Evolutionary conservation across 169 alveolate species (phyloP).

Genomic region (Cryptosporidium tyzzeri): DNA sequence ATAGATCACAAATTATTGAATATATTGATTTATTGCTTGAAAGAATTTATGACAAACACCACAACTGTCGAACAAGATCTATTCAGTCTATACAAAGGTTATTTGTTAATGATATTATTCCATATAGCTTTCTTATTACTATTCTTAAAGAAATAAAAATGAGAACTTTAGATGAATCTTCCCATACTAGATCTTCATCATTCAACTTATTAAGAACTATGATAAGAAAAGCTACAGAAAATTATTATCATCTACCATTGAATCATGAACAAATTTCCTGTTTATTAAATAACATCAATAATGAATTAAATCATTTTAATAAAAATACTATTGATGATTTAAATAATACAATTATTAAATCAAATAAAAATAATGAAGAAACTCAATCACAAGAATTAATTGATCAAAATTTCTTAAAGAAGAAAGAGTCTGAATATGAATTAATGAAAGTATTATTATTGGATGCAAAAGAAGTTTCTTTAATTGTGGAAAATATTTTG

Average conservation of each 20-base stretch:
- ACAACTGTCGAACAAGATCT: slow-evolving; percentile 53
- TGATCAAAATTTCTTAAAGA: not conserved
- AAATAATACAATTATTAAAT: slow-evolving; percentile 27
- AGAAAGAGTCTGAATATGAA: slow-evolving; percentile 32
- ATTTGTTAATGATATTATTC: slow-evolving; percentile 30
- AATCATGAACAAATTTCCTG: slow-evolving; percentile 33
- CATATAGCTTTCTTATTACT: slow-evolving; percentile 24
- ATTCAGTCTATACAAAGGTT: slow-evolving; percentile 33
- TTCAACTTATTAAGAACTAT: slow-evolving; percentile 52
- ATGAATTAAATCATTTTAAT: not conserved
- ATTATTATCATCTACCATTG: slow-evolving; percentile 59
- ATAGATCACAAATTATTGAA: slow-evolving; percentile 44
- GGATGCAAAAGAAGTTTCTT: slow-evolving; percentile 69
- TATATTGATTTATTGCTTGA: slow-evolving; percentile 43
- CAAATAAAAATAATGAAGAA: slow-evolving; percentile 18
- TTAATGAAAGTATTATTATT: slow-evolving; percentile 38
- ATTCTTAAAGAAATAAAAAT: slow-evolving; percentile 27
- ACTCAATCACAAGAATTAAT: not conserved
- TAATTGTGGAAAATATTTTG: slow-evolving; percentile 34
- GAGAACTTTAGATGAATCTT: slow-evolving; percentile 64
- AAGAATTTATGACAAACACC: slow-evolving; percentile 53
- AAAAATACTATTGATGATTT: slow-evolving; percentile 7
- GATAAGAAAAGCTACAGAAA: slow-evolving; percentile 47
- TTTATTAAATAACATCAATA: slow-evolving; percentile 7
- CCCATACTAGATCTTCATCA: slow-evolving; percentile 54